phyloP scores from a whole-genome alignment of 331 rosid species.

The Telfairia occidentalis region DNA sequence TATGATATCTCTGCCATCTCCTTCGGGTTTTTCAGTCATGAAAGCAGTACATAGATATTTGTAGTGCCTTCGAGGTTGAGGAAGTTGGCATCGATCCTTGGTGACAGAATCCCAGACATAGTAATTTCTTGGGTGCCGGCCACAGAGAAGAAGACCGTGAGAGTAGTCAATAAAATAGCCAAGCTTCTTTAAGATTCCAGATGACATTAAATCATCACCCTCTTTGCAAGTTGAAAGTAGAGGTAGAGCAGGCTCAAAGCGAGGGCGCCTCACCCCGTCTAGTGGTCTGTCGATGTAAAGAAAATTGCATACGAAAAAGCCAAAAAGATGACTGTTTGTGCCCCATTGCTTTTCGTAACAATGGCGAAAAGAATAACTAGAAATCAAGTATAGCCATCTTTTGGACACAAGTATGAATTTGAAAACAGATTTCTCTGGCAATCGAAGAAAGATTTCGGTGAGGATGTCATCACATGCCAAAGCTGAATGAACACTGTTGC shows the following conservation, averaged over 20 bases:
- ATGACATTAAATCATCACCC: slow-evolving; percentile 49
- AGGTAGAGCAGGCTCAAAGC: slow-evolving; percentile 57
- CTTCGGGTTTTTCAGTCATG: slow-evolving; percentile 29
- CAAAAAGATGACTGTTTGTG: slow-evolving; percentile 41
- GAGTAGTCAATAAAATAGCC: slow-evolving; percentile 65
- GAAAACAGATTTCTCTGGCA: slow-evolving; percentile 46
- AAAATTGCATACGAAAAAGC: slow-evolving; percentile 57
- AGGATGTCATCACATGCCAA: slow-evolving; percentile 60
- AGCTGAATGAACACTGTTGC: slow-evolving; percentile 26
- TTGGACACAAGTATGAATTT: slow-evolving; percentile 41
- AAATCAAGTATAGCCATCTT: slow-evolving; percentile 52
- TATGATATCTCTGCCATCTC: slow-evolving; percentile 23
- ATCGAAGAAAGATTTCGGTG: slow-evolving; percentile 45
- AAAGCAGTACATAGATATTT: slow-evolving; percentile 54
- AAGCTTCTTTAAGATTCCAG: slow-evolving; percentile 42
- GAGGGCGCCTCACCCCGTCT: slow-evolving; percentile 45
- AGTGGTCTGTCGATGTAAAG: slow-evolving; percentile 54
- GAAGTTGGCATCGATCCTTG: slow-evolving; percentile 37
- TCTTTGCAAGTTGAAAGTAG: slow-evolving; percentile 61
- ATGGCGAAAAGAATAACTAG: slow-evolving; percentile 38
- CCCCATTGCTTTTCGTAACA: slow-evolving; percentile 39
- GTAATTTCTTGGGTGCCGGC: slow-evolving; percentile 55
- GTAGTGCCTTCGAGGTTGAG: slow-evolving; percentile 57
- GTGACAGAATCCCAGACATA: slow-evolving; percentile 42
- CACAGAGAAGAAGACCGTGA: slow-evolving; percentile 57